A percentile compares a stretch with the other conserved stretches of the same genome.
phyloP scores from a whole-genome alignment of 495 filamentous ascomycete genomes.

The Xylaria venustula region DNA sequence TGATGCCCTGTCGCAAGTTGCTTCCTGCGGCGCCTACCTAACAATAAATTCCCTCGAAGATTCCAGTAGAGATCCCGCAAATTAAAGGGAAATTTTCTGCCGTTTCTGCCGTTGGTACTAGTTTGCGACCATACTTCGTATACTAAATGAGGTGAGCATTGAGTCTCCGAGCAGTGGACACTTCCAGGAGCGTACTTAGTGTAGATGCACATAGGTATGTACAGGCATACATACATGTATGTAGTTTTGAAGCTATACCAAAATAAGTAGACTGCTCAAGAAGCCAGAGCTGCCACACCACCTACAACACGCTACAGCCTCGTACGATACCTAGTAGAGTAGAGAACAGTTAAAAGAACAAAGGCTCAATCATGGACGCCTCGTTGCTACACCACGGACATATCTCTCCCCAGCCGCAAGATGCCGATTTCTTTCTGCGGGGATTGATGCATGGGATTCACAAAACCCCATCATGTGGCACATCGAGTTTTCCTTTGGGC shows the following conservation, averaged over 20 bases:
- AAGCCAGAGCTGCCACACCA: no score
- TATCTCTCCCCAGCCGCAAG: neutral
- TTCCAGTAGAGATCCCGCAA: neutral
- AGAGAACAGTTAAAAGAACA: neutral
- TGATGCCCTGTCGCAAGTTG: slow-evolving; percentile 1
- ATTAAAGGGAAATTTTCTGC: neutral
- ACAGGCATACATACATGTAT: no score
- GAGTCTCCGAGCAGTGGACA: neutral
- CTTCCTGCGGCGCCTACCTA: neutral
- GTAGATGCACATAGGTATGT: no score
- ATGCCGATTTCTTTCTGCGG: neutral
- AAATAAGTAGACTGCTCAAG: no score
- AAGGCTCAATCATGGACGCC: neutral
- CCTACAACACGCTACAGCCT: neutral
- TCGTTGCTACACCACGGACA: neutral
- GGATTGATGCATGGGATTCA: slow-evolving; percentile 9
- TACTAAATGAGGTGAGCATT: no score
- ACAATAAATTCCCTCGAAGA: neutral
- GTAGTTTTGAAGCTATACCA: no score
- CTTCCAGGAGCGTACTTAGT: no score
- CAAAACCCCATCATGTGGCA: slow-evolving; percentile 8
- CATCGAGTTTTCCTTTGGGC: neutral
- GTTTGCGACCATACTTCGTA: neutral
- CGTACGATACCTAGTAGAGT: neutral
- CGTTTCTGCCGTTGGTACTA: neutral